phyloP scores from a whole-genome alignment of 352 stramenopile species.

The Phytophthora cryptogea region DNA sequence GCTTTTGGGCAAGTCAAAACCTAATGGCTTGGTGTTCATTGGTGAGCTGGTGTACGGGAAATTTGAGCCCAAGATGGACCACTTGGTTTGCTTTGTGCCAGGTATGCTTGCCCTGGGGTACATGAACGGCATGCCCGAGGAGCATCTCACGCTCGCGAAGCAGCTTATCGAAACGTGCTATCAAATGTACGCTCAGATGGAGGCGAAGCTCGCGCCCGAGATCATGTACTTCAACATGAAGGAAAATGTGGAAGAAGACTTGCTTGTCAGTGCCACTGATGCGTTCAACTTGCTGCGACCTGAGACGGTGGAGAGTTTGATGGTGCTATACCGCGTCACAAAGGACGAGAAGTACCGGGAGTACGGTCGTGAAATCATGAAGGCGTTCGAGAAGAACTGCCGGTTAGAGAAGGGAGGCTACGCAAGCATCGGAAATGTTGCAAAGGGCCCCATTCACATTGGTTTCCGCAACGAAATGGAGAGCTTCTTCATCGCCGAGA shows the following conservation, averaged over 20 bases:
- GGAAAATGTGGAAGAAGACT: constrained; percentile 48
- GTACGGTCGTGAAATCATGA: constrained; percentile 88
- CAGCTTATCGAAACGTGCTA: constrained; percentile 85
- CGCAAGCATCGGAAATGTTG: constrained; percentile 62
- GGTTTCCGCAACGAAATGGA: constrained; percentile 84
- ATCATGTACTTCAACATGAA: constrained; percentile 80
- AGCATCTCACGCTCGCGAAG: constrained; percentile 77
- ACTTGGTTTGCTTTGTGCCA: constrained; percentile 91
- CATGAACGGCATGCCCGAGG: constrained; percentile 63
- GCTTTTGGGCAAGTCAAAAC: constrained; percentile 59
- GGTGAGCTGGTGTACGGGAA: constrained; percentile 62
- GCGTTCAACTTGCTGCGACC: constrained; percentile 88
- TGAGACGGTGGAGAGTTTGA: constrained; percentile 93
- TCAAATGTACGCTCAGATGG: constrained; percentile 85
- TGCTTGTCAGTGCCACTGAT: constrained; percentile 61
- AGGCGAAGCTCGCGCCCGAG: constrained; percentile 86
- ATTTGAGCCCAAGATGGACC: constrained; percentile 82
- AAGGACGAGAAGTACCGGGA: constrained; percentile 88
- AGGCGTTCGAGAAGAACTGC: constrained; percentile 83
- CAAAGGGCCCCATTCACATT: constrained; percentile 42
- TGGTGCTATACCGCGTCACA: constrained; percentile 91
- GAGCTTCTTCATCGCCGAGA: constrained; percentile 93
- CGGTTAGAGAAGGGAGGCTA: constrained; percentile 68
- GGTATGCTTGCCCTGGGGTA: constrained; percentile 87
- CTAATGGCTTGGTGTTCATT: constrained; percentile 68